Conservation (phyloP, 108 stramenopile genomes). For the Discostella stelligeroides region DNA sequence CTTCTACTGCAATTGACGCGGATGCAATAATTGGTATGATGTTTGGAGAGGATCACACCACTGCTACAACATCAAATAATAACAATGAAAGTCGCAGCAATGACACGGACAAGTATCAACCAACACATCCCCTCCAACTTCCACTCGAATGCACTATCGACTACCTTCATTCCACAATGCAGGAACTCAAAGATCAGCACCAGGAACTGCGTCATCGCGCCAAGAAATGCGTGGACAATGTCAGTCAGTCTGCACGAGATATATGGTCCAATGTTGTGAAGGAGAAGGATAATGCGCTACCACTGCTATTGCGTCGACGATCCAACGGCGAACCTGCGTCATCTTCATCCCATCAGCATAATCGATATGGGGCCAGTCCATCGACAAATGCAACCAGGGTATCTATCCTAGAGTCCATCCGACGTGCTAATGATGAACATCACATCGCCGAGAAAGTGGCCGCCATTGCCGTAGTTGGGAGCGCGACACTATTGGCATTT, state of each 20-base stretch:
- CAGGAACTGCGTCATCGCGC: constrained; percentile 21
- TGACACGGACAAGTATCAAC: not conserved
- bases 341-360: constrained; percentile 10
- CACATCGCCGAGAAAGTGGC: constrained; percentile 38
- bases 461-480: constrained; percentile 41
- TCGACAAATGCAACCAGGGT: not conserved
- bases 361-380: constrained; percentile 24
- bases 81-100: no score
- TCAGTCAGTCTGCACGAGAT: constrained; percentile 20
- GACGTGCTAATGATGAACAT: constrained; percentile 40
- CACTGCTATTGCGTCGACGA: constrained; percentile 9
- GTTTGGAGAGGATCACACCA: not conserved
- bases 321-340: not conserved
- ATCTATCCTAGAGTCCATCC: constrained; percentile 13
- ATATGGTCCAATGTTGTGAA: constrained; percentile 19
- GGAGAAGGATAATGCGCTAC: constrained; percentile 24
- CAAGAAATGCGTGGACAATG: constrained; percentile 9
- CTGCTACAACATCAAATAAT: not conserved
- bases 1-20: not conserved
- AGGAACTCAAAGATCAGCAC: constrained; percentile 22
- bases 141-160: constrained; percentile 23
- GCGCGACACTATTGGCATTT: constrained; percentile 38
- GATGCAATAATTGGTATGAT: constrained; percentile 6
- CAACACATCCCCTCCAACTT: constrained; percentile 2
- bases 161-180: constrained; percentile 21